A percentile compares a stretch with the other conserved stretches of the same genome.
Evolutionary conservation across 1,139 yeast species (phyloP).

Genomic region (Kodamaea derodonti): DNA sequence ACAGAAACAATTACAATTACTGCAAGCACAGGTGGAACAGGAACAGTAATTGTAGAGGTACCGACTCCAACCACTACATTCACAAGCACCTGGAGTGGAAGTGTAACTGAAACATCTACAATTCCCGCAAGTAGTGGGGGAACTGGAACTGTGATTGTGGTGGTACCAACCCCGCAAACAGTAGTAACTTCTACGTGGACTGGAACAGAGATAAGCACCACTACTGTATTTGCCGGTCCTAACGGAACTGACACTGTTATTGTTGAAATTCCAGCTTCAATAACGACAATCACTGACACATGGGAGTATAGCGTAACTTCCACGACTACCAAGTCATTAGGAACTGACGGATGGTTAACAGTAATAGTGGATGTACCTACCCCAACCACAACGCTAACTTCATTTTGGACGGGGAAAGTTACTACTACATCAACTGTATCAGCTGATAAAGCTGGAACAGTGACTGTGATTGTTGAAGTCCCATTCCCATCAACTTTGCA

Average conservation of each 20-base stretch:
- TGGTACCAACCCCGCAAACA: constrained; percentile 5
- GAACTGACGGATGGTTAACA: constrained; percentile 6
- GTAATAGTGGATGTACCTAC: constrained; percentile 9
- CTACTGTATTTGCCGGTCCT: constrained; percentile 7
- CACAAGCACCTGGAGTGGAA: constrained; percentile 9
- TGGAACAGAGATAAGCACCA: constrained; percentile 3
- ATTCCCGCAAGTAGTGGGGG: constrained; percentile 5
- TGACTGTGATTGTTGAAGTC: constrained; percentile 8
- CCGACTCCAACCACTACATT: constrained; percentile 15
- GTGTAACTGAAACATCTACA: constrained; percentile 4
- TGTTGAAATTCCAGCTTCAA: constrained; percentile 9
- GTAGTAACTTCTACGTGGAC: constrained; percentile 3
- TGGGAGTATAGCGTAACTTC: constrained; percentile 9
- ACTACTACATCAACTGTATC: constrained; percentile 4
- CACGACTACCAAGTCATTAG: constrained; percentile 7
- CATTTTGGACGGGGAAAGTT: constrained; percentile 8
- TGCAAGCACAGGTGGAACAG: constrained; percentile 8
- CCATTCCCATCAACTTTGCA: constrained; percentile 13
- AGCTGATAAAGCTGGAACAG: constrained; percentile 8
- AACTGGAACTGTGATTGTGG: constrained; percentile 6
- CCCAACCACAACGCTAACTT: constrained; percentile 4
- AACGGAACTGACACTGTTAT: constrained; percentile 8
- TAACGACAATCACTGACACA: constrained; percentile 9
- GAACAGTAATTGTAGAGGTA: constrained; percentile 9
- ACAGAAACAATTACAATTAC: constrained; percentile 9